Evolutionary conservation across 495 filamentous ascomycete species (phyloP), one percentile per base, ranked within the genome.

Genomic region (Penicillium taxi): DNA sequence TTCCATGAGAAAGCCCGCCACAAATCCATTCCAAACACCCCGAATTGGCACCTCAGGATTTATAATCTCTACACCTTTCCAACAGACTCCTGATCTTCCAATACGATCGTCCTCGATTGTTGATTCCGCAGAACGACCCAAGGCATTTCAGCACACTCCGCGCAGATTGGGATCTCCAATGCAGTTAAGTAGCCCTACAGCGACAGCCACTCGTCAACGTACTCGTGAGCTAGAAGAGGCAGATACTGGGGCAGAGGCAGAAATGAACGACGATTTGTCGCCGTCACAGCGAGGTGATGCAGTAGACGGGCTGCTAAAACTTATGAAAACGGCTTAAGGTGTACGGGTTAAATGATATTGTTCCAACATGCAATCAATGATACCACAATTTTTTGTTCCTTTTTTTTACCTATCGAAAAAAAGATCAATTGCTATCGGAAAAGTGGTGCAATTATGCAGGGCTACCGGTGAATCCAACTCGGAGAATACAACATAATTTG

Each of bases 281-380:
- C 58, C 59, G 2, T 59, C 64, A 14, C 59, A 65, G 26, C 39
- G 54, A 13, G 64, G 61, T 9, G 64, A 67, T 34, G 64, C 64
- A 16, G 61, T 66, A 2, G 61, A 67, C 25, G 64, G 61, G 27
- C 23, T 67, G 14, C 46, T 67, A 18, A 67, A 65, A 37, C 47
- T 67, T 5, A 67, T 64, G 61, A 56, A 44, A 14, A 64, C 60
- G 14, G 40, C 46, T n/a, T 53, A 56, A 5, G 50, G 53, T 17
- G 32, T 47, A 5, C 52, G 52, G 47, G 43, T 34, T 39, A 45
- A 44, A 23, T 56, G 26, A 39, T 41, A 42, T 33, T 25, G 22
- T 44, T 15, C 26, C 14, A 26, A 25, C 14, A 7, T 42, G 20
- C 39, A 37, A 43, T 48, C 42, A 53, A 56, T 44, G 50, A 56